These are phyloP conservation scores for Boechera divaricarpa DNA, from an alignment of 345 rosid genomes.

Conservation along the genomic window DNA sequence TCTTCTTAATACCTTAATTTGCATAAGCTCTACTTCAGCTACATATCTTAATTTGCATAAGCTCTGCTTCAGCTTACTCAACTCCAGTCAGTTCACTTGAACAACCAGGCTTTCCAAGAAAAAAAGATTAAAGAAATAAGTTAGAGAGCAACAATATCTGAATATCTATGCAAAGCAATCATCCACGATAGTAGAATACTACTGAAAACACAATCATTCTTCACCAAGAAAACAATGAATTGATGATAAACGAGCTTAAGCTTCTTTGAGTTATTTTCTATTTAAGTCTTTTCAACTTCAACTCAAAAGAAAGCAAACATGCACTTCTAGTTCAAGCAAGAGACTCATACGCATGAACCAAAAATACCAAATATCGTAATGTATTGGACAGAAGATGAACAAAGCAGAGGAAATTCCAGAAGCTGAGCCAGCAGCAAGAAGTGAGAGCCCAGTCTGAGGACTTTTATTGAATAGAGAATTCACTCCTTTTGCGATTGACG, in stretches of 20 bases:
- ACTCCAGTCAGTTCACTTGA: slow-evolving; percentile 81
- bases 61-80: slow-evolving; percentile 64
- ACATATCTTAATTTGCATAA: slow-evolving; percentile 78
- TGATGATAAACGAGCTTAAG: not conserved
- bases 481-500: slow-evolving; percentile 74
- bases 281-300: too few relatives aligned
- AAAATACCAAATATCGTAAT: not conserved
- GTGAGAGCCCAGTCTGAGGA: slow-evolving; percentile 60
- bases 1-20: not conserved
- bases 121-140: not conserved
- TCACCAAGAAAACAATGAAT: too few relatives aligned
- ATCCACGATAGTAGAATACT: too few relatives aligned
- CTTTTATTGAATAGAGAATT: slow-evolving; percentile 53
- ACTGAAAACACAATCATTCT: too few relatives aligned
- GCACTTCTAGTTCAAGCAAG: not conserved
- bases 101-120: slow-evolving; percentile 77
- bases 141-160: not conserved
- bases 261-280: not conserved
- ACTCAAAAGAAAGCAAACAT: not conserved
- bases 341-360: not conserved
- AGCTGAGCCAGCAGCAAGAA: slow-evolving; percentile 91
- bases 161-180: too few relatives aligned
- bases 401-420: slow-evolving; percentile 91
- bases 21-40: too few relatives aligned
- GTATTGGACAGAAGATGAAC: slow-evolving; percentile 27